Evolutionary conservation across 768 basidiomycete genomes (phyloP).

Genomic region (Kwoniella mangroviensis): DNA sequence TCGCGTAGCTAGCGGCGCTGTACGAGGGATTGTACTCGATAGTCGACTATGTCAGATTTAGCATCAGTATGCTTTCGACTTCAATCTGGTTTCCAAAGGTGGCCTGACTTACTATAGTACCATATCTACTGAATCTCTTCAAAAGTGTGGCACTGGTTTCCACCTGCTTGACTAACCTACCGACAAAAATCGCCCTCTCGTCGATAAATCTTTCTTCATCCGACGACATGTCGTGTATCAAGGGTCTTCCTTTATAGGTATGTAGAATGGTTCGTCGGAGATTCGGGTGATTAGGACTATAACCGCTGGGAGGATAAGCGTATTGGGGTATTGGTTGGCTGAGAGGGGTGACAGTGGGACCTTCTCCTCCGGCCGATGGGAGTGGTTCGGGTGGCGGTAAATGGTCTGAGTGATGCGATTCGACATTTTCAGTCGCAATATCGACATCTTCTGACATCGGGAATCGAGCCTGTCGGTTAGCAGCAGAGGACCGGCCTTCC

Average conservation of each 20-base stretch:
- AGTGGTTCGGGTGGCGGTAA: no score
- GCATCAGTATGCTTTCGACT: background rate
- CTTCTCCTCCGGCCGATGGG: background rate
- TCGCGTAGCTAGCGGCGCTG: conserved; percentile 20
- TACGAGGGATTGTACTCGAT: conserved; percentile 38
- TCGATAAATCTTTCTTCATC: conserved; percentile 31
- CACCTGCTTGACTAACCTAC: conserved; percentile 30
- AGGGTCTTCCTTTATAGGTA: conserved; percentile 37
- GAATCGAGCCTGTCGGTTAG: background rate
- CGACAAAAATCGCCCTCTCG: conserved; percentile 37
- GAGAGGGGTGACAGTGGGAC: background rate
- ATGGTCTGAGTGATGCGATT: background rate
- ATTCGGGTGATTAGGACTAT: conserved; percentile 14
- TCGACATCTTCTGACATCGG: background rate
- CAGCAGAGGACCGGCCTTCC: conserved; percentile 8
- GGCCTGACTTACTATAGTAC: conserved; percentile 29
- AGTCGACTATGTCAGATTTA: conserved; percentile 12
- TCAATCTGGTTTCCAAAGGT: background rate
- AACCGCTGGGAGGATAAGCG: background rate
- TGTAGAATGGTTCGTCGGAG: conserved; percentile 15
- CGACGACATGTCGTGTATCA: conserved; percentile 20
- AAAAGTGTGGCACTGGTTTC: conserved; percentile 33
- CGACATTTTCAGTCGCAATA: background rate
- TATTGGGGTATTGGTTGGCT: background rate
- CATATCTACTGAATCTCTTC: conserved; percentile 36